A percentile compares a stretch with the other conserved stretches of the same genome.
These are phyloP conservation scores for Elongisporangium anandrum DNA, from an alignment of 352 stramenopile species.

Conservation along the genomic window DNA sequence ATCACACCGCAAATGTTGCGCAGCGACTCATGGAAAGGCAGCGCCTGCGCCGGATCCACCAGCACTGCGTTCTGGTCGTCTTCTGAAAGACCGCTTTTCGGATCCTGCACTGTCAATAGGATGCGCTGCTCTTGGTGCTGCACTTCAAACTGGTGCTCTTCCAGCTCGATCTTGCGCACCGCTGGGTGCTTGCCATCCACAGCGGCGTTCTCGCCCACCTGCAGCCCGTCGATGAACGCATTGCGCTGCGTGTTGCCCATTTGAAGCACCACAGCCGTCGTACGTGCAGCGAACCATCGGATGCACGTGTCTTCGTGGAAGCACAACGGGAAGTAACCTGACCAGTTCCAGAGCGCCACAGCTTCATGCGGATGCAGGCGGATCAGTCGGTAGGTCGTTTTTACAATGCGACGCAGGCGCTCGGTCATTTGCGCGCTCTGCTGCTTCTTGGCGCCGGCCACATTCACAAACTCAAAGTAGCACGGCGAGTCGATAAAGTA, in stretches of 20 bases:
- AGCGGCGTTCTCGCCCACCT: slow-evolving; percentile 41
- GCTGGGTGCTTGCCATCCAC: slow-evolving; percentile 24
- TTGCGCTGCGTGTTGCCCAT: slow-evolving; percentile 70
- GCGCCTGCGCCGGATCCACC: neutral
- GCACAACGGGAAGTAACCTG: slow-evolving; percentile 72
- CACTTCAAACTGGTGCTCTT: slow-evolving; percentile 41
- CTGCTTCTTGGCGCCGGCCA: slow-evolving; percentile 34
- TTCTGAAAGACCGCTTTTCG: slow-evolving; percentile 5
- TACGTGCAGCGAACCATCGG: slow-evolving; percentile 60
- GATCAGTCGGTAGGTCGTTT: slow-evolving; percentile 56
- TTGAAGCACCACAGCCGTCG: slow-evolving; percentile 52
- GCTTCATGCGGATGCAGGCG: slow-evolving; percentile 47
- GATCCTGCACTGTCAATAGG: slow-evolving; percentile 23
- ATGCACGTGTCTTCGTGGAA: slow-evolving; percentile 57
- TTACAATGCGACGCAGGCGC: slow-evolving; percentile 52
- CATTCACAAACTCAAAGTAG: slow-evolving; percentile 72
- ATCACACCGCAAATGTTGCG: slow-evolving; percentile 83
- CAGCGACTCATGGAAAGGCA: slow-evolving; percentile 69
- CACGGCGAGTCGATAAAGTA: slow-evolving; percentile 60
- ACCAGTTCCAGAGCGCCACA: slow-evolving; percentile 74
- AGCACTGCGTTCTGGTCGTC: slow-evolving; percentile 9
- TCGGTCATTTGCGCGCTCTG: slow-evolving; percentile 19
- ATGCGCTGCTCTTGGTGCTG: slow-evolving; percentile 48
- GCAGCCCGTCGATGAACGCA: slow-evolving; percentile 50
- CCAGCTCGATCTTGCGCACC: slow-evolving; percentile 54